A percentile compares a stretch with the other conserved stretches of the same genome.
Conservation (phyloP, 768 basidiomycete genomes). For the Scleroderma citrinum region DNA sequence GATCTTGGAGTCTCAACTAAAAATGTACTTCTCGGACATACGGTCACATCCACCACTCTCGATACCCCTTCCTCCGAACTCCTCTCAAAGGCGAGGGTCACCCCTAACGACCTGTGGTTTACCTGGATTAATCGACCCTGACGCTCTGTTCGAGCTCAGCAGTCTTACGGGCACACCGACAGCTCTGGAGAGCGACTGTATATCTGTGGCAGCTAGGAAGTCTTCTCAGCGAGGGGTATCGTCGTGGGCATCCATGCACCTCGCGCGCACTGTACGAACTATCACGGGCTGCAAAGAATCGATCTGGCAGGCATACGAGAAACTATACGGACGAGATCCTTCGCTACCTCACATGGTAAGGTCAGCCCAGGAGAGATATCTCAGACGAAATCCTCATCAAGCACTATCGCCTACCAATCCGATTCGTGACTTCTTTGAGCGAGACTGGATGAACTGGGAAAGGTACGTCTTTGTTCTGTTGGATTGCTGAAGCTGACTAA, state of each 20-base stretch:
- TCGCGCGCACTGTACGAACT: constrained; percentile 52
- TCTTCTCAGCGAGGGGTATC: constrained; percentile 29
- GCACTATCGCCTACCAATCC: constrained; percentile 25
- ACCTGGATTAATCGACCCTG: constrained; percentile 22
- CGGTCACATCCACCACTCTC: constrained; percentile 43
- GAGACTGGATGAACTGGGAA: constrained; percentile 65
- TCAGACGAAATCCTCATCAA: constrained; percentile 16
- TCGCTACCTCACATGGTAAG: constrained; percentile 35
- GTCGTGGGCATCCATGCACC: constrained; percentile 57
- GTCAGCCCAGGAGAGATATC: constrained; percentile 27
- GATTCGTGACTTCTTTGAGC: constrained; percentile 56
- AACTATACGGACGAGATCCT: constrained; percentile 35
- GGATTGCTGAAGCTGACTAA: constrained; percentile 6
- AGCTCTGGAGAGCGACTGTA: constrained; percentile 25
- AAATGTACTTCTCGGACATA: constrained; percentile 49
- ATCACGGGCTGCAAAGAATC: constrained; percentile 63
- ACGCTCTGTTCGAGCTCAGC: constrained; percentile 28
- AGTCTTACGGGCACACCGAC: constrained; percentile 15
- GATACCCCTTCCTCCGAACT: constrained; percentile 53
- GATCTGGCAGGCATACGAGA: constrained; percentile 59
- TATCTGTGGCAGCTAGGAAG: constrained; percentile 7
- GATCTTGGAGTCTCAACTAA: constrained; percentile 64
- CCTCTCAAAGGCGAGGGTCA: constrained; percentile 19
- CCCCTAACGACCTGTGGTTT: constrained; percentile 12
- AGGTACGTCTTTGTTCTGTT: constrained; percentile 37